Evolutionary conservation across 495 filamentous ascomycete species (phyloP).

Genomic region (Penicillium arizonense): DNA sequence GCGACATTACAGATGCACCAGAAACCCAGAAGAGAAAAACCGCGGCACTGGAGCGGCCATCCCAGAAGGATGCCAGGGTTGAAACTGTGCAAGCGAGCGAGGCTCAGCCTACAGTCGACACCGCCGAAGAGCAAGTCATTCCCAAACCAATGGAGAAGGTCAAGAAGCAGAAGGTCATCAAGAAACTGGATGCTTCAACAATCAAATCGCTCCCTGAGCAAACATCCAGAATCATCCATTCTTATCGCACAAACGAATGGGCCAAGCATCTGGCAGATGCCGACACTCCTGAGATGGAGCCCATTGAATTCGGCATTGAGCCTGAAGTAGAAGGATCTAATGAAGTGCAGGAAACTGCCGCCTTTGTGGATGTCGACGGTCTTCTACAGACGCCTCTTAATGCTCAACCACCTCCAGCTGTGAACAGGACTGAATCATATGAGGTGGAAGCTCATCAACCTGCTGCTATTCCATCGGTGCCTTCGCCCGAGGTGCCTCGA

Average conservation of each 20-base stretch:
- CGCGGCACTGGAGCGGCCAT: not conserved
- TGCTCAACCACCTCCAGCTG: constrained; percentile 35
- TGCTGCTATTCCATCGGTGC: constrained; percentile 6
- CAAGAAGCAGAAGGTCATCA: constrained; percentile 23
- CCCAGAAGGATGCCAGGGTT: not conserved
- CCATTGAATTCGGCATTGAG: constrained; percentile 46
- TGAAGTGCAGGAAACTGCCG: constrained; percentile 49
- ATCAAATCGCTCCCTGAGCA: constrained; percentile 40
- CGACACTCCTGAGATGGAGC: constrained; percentile 71
- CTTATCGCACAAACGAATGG: constrained; percentile 95
- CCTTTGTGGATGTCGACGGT: constrained; percentile 61
- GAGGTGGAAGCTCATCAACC: constrained; percentile 16
- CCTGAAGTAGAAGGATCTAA: constrained; percentile 12
- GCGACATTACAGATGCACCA: not conserved
- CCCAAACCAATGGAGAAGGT: not conserved
- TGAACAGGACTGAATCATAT: constrained; percentile 21
- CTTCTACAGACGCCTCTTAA: constrained; percentile 68
- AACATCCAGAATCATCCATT: constrained; percentile 68
- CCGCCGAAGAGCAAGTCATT: not conserved
- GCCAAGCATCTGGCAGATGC: constrained; percentile 83
- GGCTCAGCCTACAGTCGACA: not conserved
- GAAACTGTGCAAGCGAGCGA: not conserved
- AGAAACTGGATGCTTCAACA: constrained; percentile 30
- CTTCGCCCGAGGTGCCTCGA: constrained; percentile 6
- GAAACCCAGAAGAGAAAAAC: not conserved